Conservation (phyloP, 1,139 yeast genomes). For the Scheffersomyces parashehatae region DNA sequence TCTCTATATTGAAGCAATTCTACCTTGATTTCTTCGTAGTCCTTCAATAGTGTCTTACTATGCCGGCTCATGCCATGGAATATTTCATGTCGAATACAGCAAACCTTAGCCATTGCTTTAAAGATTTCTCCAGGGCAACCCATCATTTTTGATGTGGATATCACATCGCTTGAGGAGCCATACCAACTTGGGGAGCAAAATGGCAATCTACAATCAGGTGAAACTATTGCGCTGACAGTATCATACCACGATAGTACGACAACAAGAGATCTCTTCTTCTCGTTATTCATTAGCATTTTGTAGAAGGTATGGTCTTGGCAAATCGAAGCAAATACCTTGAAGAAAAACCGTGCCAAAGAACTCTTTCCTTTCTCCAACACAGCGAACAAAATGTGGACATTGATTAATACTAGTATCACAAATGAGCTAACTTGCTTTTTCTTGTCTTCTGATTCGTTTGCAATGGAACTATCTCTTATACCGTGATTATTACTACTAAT, state of each 20-base stretch:
- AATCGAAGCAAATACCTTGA: conserved; percentile 49
- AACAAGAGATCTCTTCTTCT: conserved; percentile 47
- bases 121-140: conserved; percentile 61
- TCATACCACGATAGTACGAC: conserved; percentile 59
- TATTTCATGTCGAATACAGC: conserved; percentile 38
- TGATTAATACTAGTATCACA: conserved; percentile 49
- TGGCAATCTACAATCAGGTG: conserved; percentile 55
- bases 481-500: conserved; percentile 19
- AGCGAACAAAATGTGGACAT: conserved; percentile 52
- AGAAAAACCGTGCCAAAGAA: conserved; percentile 47
- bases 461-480: conserved; percentile 13
- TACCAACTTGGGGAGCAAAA: conserved; percentile 53
- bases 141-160: conserved; percentile 51
- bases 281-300: conserved; percentile 32
- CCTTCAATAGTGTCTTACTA: conserved; percentile 12
- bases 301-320: conserved; percentile 35
- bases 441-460: conserved; percentile 28
- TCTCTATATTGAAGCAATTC: conserved; percentile 45
- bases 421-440: conserved; percentile 45
- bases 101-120: conserved; percentile 41
- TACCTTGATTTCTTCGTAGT: conserved; percentile 28
- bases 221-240: conserved; percentile 53
- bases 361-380: conserved; percentile 54
- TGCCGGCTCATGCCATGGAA: conserved; percentile 11
- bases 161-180: conserved; percentile 35